Evolutionary conservation across 371 early-diverging fungal species (phyloP).

Genomic region (Saksenaea oblongispora): DNA sequence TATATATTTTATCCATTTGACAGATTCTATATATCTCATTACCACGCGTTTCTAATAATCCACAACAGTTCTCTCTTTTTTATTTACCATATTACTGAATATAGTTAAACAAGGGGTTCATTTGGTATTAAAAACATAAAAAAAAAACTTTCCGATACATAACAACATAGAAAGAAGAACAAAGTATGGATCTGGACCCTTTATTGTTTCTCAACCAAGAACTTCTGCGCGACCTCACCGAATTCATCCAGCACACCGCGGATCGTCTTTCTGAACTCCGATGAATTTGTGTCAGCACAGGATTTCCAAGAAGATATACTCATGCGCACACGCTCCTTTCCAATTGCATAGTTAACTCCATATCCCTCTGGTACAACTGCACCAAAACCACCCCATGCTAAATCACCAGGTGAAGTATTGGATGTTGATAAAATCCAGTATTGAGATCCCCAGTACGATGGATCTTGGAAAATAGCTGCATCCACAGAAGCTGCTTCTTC

Average conservation of each 20-base stretch:
- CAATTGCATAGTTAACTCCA: conserved; percentile 91
- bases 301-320: conserved; percentile 69
- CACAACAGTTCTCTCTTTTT: background rate
- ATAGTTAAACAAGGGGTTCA: too few relatives aligned
- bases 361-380: conserved; percentile 81
- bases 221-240: conserved; percentile 44
- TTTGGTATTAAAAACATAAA: too few relatives aligned
- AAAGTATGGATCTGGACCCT: background rate
- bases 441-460: conserved; percentile 65
- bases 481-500: conserved; percentile 59
- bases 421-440: conserved; percentile 80
- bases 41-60: background rate
- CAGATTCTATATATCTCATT: background rate
- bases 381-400: conserved; percentile 79
- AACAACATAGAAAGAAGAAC: too few relatives aligned
- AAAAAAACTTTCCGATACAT: too few relatives aligned
- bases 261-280: conserved; percentile 57
- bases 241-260: conserved; percentile 59
- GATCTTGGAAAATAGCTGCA: conserved; percentile 70
- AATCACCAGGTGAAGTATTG: conserved; percentile 80
- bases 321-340: conserved; percentile 77
- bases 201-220: conserved; percentile 25
- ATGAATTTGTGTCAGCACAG: conserved; percentile 49
- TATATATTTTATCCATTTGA: too few relatives aligned
- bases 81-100: too few relatives aligned